Evolutionary conservation across 345 rosid genomes (phyloP).

Genomic region (Corchorus capsularis): DNA sequence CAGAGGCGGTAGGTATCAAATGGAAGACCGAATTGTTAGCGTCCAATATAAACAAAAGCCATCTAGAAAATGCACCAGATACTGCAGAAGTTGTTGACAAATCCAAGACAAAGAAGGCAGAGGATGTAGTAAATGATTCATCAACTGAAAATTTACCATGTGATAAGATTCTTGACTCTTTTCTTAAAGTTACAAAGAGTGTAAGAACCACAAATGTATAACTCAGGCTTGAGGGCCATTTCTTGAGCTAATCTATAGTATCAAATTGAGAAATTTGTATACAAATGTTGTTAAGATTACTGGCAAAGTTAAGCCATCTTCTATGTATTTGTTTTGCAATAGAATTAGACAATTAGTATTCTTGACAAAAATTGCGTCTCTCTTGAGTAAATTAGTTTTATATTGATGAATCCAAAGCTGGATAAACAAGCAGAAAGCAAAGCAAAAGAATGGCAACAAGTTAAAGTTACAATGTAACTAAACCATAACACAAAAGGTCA

Average conservation of each 20-base stretch:
- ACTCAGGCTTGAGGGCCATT: background rate
- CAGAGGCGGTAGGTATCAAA: slow-evolving; percentile 64
- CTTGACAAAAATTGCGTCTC: no score
- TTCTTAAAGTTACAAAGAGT: background rate
- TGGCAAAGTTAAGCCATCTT: no score
- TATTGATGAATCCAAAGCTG: background rate
- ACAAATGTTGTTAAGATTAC: background rate
- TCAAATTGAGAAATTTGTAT: background rate
- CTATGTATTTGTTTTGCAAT: no score
- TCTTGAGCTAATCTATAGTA: background rate
- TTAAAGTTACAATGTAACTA: no score
- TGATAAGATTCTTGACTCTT: slow-evolving; percentile 17
- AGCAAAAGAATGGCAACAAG: background rate
- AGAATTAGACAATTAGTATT: no score
- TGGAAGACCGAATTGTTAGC: slow-evolving; percentile 44
- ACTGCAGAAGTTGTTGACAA: slow-evolving; percentile 17
- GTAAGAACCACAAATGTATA: slow-evolving; percentile 1
- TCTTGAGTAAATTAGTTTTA: no score
- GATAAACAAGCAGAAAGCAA: background rate
- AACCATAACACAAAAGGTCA: background rate
- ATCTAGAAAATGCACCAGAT: background rate
- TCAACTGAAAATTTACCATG: slow-evolving; percentile 10
- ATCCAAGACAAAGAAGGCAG: background rate
- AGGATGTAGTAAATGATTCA: slow-evolving; percentile 8
- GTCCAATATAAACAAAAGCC: slow-evolving; percentile 15